phyloP scores from a whole-genome alignment of 1,284 basidiomycete species.

The Moesziomyces sp. region DNA sequence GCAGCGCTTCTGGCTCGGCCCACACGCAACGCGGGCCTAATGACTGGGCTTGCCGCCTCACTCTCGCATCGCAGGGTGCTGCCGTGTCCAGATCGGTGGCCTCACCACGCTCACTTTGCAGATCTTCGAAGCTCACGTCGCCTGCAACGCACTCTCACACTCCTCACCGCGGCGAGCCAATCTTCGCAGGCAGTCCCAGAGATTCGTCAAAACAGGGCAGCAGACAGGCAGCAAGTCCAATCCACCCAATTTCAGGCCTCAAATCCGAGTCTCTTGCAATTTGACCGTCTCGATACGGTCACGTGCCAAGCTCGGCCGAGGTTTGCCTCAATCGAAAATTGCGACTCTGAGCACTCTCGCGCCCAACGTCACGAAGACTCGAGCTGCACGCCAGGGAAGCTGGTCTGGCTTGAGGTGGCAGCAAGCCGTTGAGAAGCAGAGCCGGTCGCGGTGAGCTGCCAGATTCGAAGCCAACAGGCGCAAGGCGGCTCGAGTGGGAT shows the following conservation, averaged over 20 bases:
- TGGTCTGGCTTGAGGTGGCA: background rate
- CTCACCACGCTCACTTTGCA: too few species aligned
- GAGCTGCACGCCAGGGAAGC: background rate
- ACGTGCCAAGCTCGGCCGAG: background rate
- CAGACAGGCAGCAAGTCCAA: background rate
- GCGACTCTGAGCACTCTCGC: background rate
- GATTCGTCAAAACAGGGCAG: background rate
- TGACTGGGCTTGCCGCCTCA: conserved; percentile 2
- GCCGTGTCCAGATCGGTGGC: background rate
- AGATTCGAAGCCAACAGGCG: background rate
- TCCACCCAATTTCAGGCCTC: background rate
- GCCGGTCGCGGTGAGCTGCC: background rate
- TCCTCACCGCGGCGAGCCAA: background rate
- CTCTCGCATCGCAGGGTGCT: background rate
- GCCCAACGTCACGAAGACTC: background rate
- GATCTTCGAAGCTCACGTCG: too few species aligned
- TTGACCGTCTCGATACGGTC: background rate
- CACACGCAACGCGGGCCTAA: too few species aligned
- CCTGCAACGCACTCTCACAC: too few species aligned
- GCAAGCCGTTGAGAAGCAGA: background rate
- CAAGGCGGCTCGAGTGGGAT: background rate
- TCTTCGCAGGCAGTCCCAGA: background rate
- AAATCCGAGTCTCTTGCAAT: background rate
- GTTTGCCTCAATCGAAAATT: background rate
- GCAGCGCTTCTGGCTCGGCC: too few species aligned